Evolutionary conservation across 192 early-diverging fungal species (phyloP), one percentile per base, ranked within the genome.

Genomic region (Kickxella alabastrina): DNA sequence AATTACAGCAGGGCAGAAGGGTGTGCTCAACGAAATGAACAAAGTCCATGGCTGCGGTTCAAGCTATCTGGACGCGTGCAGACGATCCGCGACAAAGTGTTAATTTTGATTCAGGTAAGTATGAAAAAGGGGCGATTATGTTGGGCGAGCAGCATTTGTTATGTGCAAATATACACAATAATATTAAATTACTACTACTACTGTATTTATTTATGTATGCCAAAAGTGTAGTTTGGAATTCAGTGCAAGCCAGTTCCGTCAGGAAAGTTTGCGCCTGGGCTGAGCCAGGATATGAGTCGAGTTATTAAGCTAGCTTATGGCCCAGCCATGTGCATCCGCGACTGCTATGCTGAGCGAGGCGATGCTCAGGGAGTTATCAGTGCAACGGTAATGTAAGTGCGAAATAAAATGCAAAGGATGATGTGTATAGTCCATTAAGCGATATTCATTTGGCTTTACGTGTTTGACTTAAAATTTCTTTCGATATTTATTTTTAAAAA

Each of bases 51-150:
- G 34, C 26, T 66, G 1, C 39, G 25, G 27, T 54, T 54, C 18
- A 49, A 43, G 22, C 19, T 62, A 10, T 25, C 19, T 4, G 34
- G 32, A 10, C 44, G 50, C 6, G 55, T 73, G 2, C 42, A 60
- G 1, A 38, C 52, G 3, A 35, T 66, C 10, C 10, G 38, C 7
- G 54, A 73, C 45, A 73, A 73, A 37, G 44, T 52, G 10, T 31
- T 73, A 38, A 34, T 73, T 28, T 58, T 73, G 1, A 47, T 72
- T 10, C 62, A 65, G 66, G 66, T 37, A 66, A 49, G 47, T 45
- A 52, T 15, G 23, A 17, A 13, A 39, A 5, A n/a, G n/a, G n/a
- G n/a, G n/a, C n/a, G n/a, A n/a, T n/a, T n/a, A n/a, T n/a, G n/a
- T n/a, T n/a, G n/a, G n/a, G n/a, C n/a, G n/a, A n/a, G n/a, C n/a